Evolutionary conservation across 2,329 filamentous ascomycete genomes (phyloP), one percentile per base, ranked within the genome.

Genomic region (Neofusicoccum kwambonambiense): DNA sequence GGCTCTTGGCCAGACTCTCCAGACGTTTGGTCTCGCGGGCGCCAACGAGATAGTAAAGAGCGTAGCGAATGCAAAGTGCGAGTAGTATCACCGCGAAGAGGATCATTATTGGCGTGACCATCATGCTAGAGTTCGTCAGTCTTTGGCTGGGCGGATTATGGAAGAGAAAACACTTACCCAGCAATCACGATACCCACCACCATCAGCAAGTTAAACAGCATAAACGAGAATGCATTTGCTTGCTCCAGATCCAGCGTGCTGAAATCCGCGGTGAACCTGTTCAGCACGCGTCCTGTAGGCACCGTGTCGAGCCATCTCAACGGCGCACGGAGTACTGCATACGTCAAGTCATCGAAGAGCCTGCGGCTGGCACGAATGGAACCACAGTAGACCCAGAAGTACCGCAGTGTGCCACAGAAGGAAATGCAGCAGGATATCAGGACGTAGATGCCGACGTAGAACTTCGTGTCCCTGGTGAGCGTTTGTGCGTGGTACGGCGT

Each of bases 251-350:
- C 91, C 56, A 93, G 85, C 45, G 87, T 83, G 69, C 89, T 87
- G 75, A 94, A 93, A 76, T 94, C 91, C 3, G 89, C 82, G 0
- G 90, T 92, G 74, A 93, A 92, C 1, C 91, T 84, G 76, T 94
- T 94, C 19, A 93, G 80, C 42, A 93, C 86, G 51, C 91, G 86
- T 2, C 91, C 91, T 1, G 92, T 81, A 0, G 91, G 91, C 0
- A 92, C 88, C 0, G 90, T 93, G 72, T 94, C 91, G 42, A 94
- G 82, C 70, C 69, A 73, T 45, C 67, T 52, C 4, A 93, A 80
- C 1, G 90, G 90, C 5, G 90, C 88, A 17, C 89, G 85, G 3
- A 94, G 81, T 11, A 94, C 83, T 0, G 86, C 82, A 68, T 86
- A 87, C 49, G 89, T 86, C 67, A 93, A 84, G 60, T 84, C 84